Conservation (phyloP, 257 asterid genomes). For the Plantago major region DNA sequence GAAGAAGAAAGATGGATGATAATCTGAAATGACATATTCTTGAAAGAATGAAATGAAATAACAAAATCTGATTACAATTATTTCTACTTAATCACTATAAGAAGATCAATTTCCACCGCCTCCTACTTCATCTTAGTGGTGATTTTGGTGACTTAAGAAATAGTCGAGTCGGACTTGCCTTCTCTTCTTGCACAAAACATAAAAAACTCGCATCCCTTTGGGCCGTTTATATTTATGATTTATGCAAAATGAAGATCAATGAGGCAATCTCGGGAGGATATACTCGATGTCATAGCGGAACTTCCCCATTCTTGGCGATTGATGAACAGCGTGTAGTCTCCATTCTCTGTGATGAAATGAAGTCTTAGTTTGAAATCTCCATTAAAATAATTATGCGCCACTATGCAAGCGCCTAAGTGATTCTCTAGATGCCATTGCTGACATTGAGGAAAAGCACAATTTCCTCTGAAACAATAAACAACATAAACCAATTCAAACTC, state of each 20-base stretch:
- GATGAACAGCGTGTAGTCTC: constrained; percentile 67
- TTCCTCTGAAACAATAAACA: constrained; percentile 48
- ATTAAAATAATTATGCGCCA: constrained; percentile 60
- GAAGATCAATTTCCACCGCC: no score
- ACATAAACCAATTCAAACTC: constrained; percentile 12
- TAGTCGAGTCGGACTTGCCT: no score
- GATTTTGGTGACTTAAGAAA: no score
- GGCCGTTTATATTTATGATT: constrained; percentile 74
- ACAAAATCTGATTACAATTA: no score
- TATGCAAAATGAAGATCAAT: constrained; percentile 93
- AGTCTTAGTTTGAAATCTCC: constrained; percentile 90
- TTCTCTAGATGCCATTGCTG: constrained; percentile 36
- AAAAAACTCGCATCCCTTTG: constrained; percentile 87
- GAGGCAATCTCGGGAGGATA: constrained; percentile 64
- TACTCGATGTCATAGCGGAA: constrained; percentile 57
- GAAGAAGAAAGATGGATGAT: no score
- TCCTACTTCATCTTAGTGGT: no score
- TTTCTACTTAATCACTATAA: no score
- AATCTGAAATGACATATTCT: no score
- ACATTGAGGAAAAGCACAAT: constrained; percentile 74
- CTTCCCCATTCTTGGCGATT: constrained; percentile 75
- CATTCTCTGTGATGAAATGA: constrained; percentile 58
- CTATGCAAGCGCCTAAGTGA: constrained; percentile 42
- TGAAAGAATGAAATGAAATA: no score
- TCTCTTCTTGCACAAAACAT: constrained; percentile 81